Conservation (phyloP, 1,284 basidiomycete genomes). For the Sanghuangporus baumii region DNA sequence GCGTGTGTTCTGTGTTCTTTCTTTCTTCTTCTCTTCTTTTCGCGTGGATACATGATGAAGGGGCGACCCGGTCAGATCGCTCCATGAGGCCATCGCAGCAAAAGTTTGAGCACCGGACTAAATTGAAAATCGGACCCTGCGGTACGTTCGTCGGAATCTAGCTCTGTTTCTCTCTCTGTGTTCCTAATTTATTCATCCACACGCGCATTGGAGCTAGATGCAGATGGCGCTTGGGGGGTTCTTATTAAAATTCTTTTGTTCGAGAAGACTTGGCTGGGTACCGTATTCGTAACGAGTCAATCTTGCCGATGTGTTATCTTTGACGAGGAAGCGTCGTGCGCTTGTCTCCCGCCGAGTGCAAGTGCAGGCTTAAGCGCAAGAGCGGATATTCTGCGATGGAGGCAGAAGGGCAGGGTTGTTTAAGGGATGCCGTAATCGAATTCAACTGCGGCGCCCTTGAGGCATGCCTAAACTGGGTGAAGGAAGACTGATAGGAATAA, state of each 20-base stretch:
- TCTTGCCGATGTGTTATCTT: neutral
- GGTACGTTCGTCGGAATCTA: too few species aligned
- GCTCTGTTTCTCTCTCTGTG: neutral
- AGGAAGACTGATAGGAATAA: neutral
- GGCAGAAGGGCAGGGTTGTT: neutral
- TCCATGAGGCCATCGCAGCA: too few species aligned
- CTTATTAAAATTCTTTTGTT: neutral
- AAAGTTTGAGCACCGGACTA: too few species aligned
- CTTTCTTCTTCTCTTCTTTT: too few species aligned
- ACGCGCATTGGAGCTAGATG: neutral
- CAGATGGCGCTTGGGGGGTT: neutral
- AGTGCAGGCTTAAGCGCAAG: neutral
- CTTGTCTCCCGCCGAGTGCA: neutral
- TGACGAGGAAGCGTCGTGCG: neutral
- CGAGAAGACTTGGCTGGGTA: neutral
- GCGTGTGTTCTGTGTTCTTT: too few species aligned
- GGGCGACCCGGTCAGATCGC: too few species aligned
- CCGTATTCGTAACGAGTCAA: neutral
- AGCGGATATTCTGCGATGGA: too few species aligned
- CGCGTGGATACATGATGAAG: too few species aligned
- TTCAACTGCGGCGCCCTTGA: neutral
- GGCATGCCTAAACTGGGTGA: neutral
- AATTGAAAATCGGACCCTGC: too few species aligned
- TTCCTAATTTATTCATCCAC: neutral
- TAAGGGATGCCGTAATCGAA: neutral